Percentiles rank a stretch among this genome's conserved stretches.
Evolutionary conservation across 169 alveolate genomes (phyloP).

Genomic region (Eimeria sp.): DNA sequence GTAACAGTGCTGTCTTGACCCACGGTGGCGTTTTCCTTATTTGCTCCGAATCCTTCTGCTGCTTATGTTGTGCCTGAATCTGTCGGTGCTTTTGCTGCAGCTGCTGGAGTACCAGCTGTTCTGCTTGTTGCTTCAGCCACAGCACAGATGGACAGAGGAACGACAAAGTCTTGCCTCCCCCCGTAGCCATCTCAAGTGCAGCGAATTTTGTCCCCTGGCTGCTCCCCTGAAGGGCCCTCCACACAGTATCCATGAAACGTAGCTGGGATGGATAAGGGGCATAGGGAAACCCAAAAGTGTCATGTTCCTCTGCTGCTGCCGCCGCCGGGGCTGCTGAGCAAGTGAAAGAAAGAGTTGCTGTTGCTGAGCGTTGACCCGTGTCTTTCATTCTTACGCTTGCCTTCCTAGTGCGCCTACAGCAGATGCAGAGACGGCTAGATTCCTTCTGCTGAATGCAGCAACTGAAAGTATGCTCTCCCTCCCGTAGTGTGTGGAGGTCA

Average conservation of each 20-base stretch:
- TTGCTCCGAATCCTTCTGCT: neutral
- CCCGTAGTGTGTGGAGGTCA: neutral
- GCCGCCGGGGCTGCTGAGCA: neutral
- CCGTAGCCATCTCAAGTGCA: slow-evolving; percentile 78
- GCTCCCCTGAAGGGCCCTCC: slow-evolving; percentile 71
- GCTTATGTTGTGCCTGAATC: neutral
- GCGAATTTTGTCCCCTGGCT: slow-evolving; percentile 26
- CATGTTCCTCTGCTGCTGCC: slow-evolving; percentile 15
- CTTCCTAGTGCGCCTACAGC: neutral
- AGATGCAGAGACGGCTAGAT: neutral
- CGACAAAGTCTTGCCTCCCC: slow-evolving; percentile 79
- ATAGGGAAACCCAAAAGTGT: slow-evolving; percentile 65
- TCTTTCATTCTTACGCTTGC: neutral
- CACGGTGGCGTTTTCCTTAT: slow-evolving; percentile 12
- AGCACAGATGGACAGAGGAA: slow-evolving; percentile 75
- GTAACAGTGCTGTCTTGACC: slow-evolving; percentile 36
- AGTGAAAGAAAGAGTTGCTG: neutral
- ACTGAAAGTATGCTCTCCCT: neutral
- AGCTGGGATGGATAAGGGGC: slow-evolving; percentile 46
- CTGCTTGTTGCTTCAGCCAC: slow-evolving; percentile 59
- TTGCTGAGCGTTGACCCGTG: neutral
- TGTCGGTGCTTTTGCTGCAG: slow-evolving; percentile 44
- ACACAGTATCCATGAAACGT: slow-evolving; percentile 45
- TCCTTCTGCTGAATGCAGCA: neutral
- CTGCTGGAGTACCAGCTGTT: slow-evolving; percentile 48